Base-by-base conservation (phyloP, 139 green algal genomes). In the Tetraselmis striata region DNA sequence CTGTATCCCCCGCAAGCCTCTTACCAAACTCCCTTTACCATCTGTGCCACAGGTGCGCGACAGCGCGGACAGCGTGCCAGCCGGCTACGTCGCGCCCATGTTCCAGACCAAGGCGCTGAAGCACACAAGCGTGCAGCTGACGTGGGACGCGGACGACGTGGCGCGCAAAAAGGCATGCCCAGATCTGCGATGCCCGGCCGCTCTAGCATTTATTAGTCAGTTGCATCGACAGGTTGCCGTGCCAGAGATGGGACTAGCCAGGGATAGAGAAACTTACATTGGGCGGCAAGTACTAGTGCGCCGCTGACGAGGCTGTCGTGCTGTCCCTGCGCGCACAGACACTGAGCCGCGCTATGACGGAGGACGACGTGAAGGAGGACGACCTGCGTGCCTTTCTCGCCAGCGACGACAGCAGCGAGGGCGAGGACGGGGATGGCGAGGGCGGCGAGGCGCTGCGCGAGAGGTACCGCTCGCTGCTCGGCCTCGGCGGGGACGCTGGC, bases 41-140 rank as follows among this genome's bases (percentile, higher is more conserved):
- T n/a, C n/a, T n/a, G n/a, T n/a, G n/a, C 45, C 45, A 22, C 58
- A 93, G 81, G 78, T 94, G 0, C 87, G 93, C 1, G 94, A 97
- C 76, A 27, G 31, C 0, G 94, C 93, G 0, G 80, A 26, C 1
- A 59, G 84, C 1, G 85, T 97, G 26, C 95, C 95, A 0, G 2
- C 81, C 24, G 93, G 91, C 75, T 99, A 99, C 85, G 31, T 77
- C 23, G 77, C 84, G 59, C 94, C 96, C 0, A 81, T 90, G 2
- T 93, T 94, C 80, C 90, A 94, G 85, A 94, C 89, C 28, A 84
- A 85, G 24, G 93, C 92, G 30, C 89, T 98, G 83, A 92, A 98
- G 90, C 93, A 98, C 92, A 98, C 93, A 5, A 93, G 92, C 77
- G 92, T 95, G 76, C 92, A 94, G 84, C 93, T 99, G 74, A 95